Percentiles rank a stretch among this genome's conserved stretches.
Conservation (phyloP, 208 protist genomes). For the Leptomonas seymouri region DNA sequence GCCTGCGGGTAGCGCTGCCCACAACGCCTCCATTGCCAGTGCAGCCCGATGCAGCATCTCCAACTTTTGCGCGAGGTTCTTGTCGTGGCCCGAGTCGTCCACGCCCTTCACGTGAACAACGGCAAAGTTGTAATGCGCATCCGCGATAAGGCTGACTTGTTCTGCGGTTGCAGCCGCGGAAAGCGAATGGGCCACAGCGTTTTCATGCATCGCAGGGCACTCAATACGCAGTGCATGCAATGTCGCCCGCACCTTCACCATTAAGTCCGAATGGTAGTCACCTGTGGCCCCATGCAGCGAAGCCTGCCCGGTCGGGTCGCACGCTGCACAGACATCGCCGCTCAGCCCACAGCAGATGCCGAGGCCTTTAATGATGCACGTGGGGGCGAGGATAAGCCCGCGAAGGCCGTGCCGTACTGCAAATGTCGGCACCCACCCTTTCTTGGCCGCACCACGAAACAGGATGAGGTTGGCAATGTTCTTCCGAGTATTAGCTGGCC, state of each 20-base stretch:
- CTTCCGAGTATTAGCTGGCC: conserved; percentile 24
- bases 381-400: conserved; percentile 66
- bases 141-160: conserved; percentile 7
- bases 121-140: conserved; percentile 48
- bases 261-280: conserved; percentile 53
- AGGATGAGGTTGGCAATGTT: conserved; percentile 62
- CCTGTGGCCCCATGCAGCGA: conserved; percentile 51
- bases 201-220: conserved; percentile 12
- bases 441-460: conserved; percentile 67
- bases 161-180: not conserved
- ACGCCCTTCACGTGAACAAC: conserved; percentile 82
- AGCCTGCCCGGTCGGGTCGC: conserved; percentile 19
- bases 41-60: conserved; percentile 54
- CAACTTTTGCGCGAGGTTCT: conserved; percentile 44
- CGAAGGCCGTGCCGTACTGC: conserved; percentile 53
- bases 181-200: conserved; percentile 7
- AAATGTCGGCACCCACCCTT: conserved; percentile 72
- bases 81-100: conserved; percentile 72
- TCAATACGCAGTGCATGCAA: conserved; percentile 44
- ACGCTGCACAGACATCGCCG: conserved; percentile 15
- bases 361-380: conserved; percentile 75
- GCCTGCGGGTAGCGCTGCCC: conserved; percentile 48
- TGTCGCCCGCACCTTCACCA: conserved; percentile 55
- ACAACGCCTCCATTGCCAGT: conserved; percentile 51
- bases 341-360: conserved; percentile 63